Conservation (phyloP, 192 early-diverging fungal genomes). For the Blastocladiella britannica region DNA sequence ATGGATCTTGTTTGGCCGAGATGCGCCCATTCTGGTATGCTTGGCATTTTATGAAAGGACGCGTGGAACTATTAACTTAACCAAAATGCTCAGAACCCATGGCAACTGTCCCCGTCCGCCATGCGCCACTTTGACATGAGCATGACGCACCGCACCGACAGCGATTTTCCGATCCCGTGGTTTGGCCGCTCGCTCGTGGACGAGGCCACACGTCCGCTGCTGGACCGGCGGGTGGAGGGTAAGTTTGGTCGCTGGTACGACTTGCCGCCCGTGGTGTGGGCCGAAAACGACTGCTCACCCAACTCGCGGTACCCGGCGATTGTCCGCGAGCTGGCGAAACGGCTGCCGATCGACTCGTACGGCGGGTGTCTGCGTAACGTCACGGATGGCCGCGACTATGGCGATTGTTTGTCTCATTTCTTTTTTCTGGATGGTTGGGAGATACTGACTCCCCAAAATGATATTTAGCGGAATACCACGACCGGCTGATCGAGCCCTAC, state of each 20-base stretch:
- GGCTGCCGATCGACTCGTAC: neutral
- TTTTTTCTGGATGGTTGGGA: no score
- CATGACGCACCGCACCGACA: neutral
- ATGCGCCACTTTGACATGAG: neutral
- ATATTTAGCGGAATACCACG: neutral
- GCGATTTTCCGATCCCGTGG: neutral
- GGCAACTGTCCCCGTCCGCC: neutral
- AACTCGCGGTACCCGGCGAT: neutral
- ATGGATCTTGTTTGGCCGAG: neutral
- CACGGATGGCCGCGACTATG: neutral
- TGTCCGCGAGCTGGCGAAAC: neutral
- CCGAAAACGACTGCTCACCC: neutral
- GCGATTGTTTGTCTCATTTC: no score
- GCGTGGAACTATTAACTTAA: no score
- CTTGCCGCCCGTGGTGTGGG: neutral
- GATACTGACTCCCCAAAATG: no score
- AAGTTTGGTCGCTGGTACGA: neutral
- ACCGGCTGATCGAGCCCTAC: neutral
- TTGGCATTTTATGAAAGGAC: no score
- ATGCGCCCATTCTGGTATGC: neutral
- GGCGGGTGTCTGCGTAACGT: neutral
- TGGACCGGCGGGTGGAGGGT: neutral
- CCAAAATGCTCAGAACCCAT: neutral
- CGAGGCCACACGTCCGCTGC: neutral
- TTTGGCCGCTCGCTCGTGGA: neutral